Evolutionary conservation across 1,284 basidiomycete genomes (phyloP).

Genomic region (Leccinum brunneo-olivaceum): DNA sequence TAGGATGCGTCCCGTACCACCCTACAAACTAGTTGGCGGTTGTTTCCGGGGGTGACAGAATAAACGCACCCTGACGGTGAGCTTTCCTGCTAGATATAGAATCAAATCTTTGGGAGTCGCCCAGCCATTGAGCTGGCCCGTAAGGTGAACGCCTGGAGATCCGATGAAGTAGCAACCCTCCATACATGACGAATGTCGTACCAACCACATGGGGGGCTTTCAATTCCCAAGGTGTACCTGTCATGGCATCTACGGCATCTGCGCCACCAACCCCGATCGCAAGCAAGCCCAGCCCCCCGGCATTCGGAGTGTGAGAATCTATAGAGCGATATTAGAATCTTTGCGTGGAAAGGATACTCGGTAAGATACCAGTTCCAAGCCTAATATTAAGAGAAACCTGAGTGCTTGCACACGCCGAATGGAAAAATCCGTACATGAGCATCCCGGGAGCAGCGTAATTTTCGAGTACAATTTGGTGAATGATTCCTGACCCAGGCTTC

Average conservation of each 20-base stretch:
- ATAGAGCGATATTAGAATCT: slow-evolving; percentile 18
- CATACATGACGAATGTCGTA: slow-evolving; percentile 27
- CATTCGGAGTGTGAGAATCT: slow-evolving; percentile 99
- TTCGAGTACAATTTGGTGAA: slow-evolving; percentile 98
- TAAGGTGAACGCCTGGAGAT: slow-evolving; percentile 68
- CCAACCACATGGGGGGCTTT: slow-evolving; percentile 90
- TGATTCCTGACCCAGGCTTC: slow-evolving; percentile 92
- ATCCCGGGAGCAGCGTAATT: slow-evolving; percentile 91
- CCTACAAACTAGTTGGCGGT: slow-evolving; percentile 38
- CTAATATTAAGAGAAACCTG: slow-evolving; percentile 32
- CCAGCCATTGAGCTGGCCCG: slow-evolving; percentile 87
- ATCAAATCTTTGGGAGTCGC: slow-evolving; percentile 96
- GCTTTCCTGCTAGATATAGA: slow-evolving; percentile 86
- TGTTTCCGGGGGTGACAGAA: not conserved
- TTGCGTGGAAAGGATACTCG: not conserved
- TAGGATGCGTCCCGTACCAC: slow-evolving; percentile 93
- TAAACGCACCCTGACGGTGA: slow-evolving; percentile 80
- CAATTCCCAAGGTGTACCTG: slow-evolving; percentile 96
- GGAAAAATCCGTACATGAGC: slow-evolving; percentile 55
- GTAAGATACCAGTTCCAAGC: slow-evolving; percentile 62
- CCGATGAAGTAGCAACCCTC: not conserved
- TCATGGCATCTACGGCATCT: slow-evolving; percentile 98
- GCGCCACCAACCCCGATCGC: slow-evolving; percentile 99
- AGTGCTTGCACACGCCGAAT: slow-evolving; percentile 9
- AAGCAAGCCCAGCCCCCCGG: slow-evolving; percentile 94